Base-by-base conservation (phyloP, 805 yeast species). In the Cyberlindnera bimundalis region DNA sequence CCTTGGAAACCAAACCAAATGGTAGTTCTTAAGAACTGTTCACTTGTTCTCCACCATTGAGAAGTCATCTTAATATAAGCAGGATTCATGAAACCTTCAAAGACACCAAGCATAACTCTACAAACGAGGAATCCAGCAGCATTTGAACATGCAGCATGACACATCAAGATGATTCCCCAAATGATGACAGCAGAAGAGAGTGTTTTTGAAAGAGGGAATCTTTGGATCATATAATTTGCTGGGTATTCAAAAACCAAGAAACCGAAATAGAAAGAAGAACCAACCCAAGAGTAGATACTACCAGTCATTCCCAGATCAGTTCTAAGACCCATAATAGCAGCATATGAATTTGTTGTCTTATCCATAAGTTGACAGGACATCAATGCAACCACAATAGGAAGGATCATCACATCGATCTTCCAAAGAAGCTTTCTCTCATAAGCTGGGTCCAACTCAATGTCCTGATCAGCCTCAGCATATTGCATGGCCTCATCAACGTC, bases 201-300 rank as follows among this genome's bases (percentile, higher is more conserved):
- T 4, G 78, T 60, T 48, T 74, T 77, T 6, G 78, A 70, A 46
- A 82, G 65, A 3, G 81, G 83, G 35, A 78, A 71, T 39, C 67
- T 66, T 56, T 83, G 89, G 23, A 79, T 54, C 3, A 70, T 33
- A 33, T 63, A 53, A 16, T 67, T 58, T 3, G 74, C 68, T 3
- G 79, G 75, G 42, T 73, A 64, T 51, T 78, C 81, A 52, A 78
- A 80, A 3, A 65, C 65, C 37, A 83, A 56, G 55, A 79, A 83
- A 4, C 89, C 90, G 25, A 83, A 57, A 52, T 79, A 79, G 48
- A 79, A 79, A 5, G 78, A 68, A 2, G 81, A 69, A 10, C 83
- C 77, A 13, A 73, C 62, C 79, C 83, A 74, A 33, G 75, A 57
- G 52, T 75, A 71, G 51, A 66, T 58, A 14, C 46, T 58, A 28